Evolutionary conservation across 257 asterid species (phyloP).

Genomic region (Penstemon newberryi): DNA sequence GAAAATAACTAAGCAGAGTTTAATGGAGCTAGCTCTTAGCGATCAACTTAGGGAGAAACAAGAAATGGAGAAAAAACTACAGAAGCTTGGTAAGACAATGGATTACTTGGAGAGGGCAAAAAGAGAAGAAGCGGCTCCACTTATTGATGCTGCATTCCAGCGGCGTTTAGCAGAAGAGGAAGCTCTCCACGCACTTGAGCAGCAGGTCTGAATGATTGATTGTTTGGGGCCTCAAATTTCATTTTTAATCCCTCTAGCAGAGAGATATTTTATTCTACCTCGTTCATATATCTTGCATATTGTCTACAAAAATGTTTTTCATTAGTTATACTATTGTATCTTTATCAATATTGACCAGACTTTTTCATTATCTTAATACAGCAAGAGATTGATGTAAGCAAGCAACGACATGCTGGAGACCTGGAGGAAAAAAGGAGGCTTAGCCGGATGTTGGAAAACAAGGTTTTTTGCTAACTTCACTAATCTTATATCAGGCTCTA

Average conservation of each 20-base stretch:
- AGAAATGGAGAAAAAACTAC: constrained; percentile 85
- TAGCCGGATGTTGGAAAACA: constrained; percentile 56
- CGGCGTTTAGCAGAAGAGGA: constrained; percentile 68
- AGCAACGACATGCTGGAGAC: constrained; percentile 71
- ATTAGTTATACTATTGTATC: background rate
- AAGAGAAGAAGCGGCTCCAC: constrained; percentile 85
- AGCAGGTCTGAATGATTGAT: constrained; percentile 56
- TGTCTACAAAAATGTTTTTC: background rate
- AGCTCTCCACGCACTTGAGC: constrained; percentile 65
- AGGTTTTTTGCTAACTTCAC: constrained; percentile 38
- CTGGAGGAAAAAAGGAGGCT: constrained; percentile 68
- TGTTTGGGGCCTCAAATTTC: background rate
- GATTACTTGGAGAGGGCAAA: constrained; percentile 95
- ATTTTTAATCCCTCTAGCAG: background rate
- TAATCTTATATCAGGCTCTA: background rate
- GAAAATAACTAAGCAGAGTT: constrained; percentile 58
- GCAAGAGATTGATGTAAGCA: constrained; percentile 61
- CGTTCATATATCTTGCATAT: background rate
- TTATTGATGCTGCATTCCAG: constrained; percentile 65
- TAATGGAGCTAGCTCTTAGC: constrained; percentile 66
- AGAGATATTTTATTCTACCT: background rate
- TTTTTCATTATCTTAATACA: constrained; percentile 30
- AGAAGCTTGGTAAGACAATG: constrained; percentile 80
- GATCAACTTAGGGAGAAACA: constrained; percentile 86
- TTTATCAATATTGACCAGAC: constrained; percentile 11